phyloP scores from a whole-genome alignment of 306 rosid genomes.

The Casuarina glauca region DNA sequence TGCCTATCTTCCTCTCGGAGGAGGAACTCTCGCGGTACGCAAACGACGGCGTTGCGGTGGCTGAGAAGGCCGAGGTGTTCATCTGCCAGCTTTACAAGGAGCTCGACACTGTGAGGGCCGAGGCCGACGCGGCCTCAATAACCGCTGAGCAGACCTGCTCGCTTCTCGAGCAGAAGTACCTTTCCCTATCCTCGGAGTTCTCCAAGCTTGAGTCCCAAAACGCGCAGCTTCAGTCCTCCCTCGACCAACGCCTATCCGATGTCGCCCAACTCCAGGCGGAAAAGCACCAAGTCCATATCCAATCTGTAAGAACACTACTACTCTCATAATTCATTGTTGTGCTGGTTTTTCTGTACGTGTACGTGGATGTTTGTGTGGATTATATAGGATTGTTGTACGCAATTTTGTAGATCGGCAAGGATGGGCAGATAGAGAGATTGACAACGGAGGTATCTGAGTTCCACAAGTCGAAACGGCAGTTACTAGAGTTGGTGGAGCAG shows the following conservation, averaged over 20 bases:
- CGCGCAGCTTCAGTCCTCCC: conserved; percentile 65
- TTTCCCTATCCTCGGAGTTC: conserved; percentile 69
- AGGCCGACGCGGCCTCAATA: conserved; percentile 73
- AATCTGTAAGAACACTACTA: conserved; percentile 39
- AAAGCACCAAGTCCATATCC: conserved; percentile 60
- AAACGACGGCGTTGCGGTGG: conserved; percentile 50
- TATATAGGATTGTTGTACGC: conserved; percentile 6
- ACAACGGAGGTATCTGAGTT: conserved; percentile 66
- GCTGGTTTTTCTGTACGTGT: neutral
- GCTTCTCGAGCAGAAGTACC: conserved; percentile 88
- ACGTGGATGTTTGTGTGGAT: neutral
- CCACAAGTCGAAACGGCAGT: conserved; percentile 85
- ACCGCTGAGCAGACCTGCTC: conserved; percentile 97
- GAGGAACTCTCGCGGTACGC: conserved; percentile 76
- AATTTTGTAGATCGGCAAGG: conserved; percentile 71
- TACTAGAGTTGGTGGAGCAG: conserved; percentile 65
- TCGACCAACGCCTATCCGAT: conserved; percentile 53
- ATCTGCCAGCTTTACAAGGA: conserved; percentile 68
- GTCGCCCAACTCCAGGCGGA: conserved; percentile 57
- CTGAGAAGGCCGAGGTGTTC: conserved; percentile 80
- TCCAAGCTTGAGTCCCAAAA: conserved; percentile 66
- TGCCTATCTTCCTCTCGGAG: conserved; percentile 78
- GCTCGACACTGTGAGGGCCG: conserved; percentile 79
- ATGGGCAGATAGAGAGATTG: conserved; percentile 80
- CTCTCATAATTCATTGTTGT: neutral